Base-by-base conservation (phyloP, 2,329 filamentous ascomycete species). In the Colletotrichum eleusines region DNA sequence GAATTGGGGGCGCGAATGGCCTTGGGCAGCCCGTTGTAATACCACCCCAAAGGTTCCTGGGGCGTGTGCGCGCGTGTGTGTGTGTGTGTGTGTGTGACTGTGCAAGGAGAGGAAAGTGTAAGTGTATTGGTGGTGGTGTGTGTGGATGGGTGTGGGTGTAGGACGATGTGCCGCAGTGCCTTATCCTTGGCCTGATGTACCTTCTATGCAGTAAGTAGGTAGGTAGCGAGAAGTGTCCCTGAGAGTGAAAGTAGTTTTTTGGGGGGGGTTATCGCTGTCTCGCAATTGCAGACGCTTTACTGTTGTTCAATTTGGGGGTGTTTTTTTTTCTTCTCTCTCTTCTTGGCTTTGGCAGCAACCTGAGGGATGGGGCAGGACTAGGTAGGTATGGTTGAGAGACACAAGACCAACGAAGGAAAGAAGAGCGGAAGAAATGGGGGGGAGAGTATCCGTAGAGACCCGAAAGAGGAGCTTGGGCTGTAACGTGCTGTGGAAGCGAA, bases 391-490 rank as follows among this genome's bases (percentile, higher is more conserved):
- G 20, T n/a, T 54, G 54, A 40, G 35, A 40, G 33, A 28, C 33
- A 26, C 54, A 2, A 54, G 51, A 54, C 20, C 20, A 40, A 26
- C 4, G 35, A 35, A 40, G 35, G 35, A 26, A 57, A 14, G n/a
- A 26, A 40, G 53, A 57, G 53, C 38, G 51, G 40, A 26, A 18
- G 35, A 57, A 11, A 26, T 33, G 35, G 54, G 54, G 54, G 35
- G 54, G 18, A 5, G 35, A 23, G 3, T n/a, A 26, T n/a, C n/a
- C n/a, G 14, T 40, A 40, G 54, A 57, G 54, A 40, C 54, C 54
- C 54, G 14, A 57, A 57, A 57, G 53, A 40, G 54, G 54, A 57
- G 54, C 54, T 57, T 57, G 54, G 54, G 54, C 53, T 57, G 53
- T 38, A 57, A 40, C 6, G n/a, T 33, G 28, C 16, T 16, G 50